Conservation (phyloP, 495 filamentous ascomycete genomes). For the Lasiosphaeria miniovina region DNA sequence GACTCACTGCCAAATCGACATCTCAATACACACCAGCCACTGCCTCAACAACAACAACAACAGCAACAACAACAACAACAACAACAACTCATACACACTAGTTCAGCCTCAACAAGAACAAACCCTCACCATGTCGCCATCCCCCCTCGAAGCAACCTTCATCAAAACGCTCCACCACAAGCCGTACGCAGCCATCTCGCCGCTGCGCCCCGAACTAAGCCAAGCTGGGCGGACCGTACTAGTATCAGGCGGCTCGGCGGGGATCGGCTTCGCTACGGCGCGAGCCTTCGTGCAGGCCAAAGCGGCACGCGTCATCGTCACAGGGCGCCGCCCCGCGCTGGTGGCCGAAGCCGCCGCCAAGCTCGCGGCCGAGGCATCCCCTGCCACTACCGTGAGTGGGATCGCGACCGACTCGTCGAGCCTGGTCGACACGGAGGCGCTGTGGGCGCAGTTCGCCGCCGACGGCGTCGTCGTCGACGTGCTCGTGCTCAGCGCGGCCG, state of each 20-base stretch:
- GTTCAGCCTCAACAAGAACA: neutral
- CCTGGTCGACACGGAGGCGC: slow-evolving; percentile 18
- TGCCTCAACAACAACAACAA: neutral
- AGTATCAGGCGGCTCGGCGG: slow-evolving; percentile 43
- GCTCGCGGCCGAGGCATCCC: slow-evolving; percentile 1
- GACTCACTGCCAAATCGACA: too few species aligned
- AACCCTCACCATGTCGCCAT: neutral
- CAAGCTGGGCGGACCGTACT: slow-evolving; percentile 44
- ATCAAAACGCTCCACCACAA: slow-evolving; percentile 32
- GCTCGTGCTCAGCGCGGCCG: slow-evolving; percentile 38
- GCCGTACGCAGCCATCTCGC: slow-evolving; percentile 43
- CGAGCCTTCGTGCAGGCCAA: slow-evolving; percentile 34
- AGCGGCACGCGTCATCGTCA: slow-evolving; percentile 33
- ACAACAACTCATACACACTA: neutral
- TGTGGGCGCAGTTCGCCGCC: slow-evolving; percentile 34
- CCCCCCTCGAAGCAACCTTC: slow-evolving; percentile 6
- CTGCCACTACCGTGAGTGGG: slow-evolving; percentile 22
- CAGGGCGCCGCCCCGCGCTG: slow-evolving; percentile 24
- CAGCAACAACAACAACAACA: neutral
- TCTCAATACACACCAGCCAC: too few species aligned
- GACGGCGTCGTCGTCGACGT: slow-evolving; percentile 37
- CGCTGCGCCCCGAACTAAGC: slow-evolving; percentile 34
- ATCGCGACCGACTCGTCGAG: slow-evolving; percentile 26
- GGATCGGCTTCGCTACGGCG: slow-evolving; percentile 39
- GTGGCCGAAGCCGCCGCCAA: slow-evolving; percentile 12